Evolutionary conservation across 805 yeast species (phyloP).

Genomic region (Wickerhamiella vanderwaltii): DNA sequence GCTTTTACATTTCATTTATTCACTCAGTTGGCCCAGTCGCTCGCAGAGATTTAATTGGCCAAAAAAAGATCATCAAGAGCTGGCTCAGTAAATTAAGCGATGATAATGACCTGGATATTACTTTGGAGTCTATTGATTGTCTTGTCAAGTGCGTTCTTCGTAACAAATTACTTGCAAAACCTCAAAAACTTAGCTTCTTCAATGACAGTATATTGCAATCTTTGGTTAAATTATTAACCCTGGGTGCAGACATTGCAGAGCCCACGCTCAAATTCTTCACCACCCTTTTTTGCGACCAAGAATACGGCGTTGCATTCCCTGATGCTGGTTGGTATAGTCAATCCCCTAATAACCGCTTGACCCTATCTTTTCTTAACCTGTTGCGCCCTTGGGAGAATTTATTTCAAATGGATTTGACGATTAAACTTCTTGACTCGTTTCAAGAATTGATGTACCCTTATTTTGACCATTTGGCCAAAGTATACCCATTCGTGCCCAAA

Average conservation of each 20-base stretch:
- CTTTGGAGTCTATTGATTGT: conserved; percentile 31
- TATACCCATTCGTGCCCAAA: conserved; percentile 56
- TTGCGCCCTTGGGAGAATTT: conserved; percentile 77
- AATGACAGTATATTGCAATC: conserved; percentile 63
- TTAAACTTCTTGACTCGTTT: conserved; percentile 38
- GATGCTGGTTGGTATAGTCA: conserved; percentile 26
- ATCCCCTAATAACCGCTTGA: conserved; percentile 48
- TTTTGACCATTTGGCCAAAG: conserved; percentile 19
- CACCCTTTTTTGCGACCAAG: conserved; percentile 36
- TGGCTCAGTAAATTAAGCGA: conserved; percentile 54
- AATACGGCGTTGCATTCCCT: conserved; percentile 25
- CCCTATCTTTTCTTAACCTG: conserved; percentile 47
- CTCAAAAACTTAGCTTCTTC: conserved; percentile 61
- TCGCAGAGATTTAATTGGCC: conserved; percentile 51
- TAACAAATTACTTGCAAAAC: conserved; percentile 50
- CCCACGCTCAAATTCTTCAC: conserved; percentile 39
- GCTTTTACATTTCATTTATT: conserved; percentile 47
- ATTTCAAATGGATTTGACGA: conserved; percentile 43
- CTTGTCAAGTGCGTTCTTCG: conserved; percentile 40
- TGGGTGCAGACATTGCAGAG: conserved; percentile 22
- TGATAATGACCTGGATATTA: conserved; percentile 37
- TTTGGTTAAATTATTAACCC: conserved; percentile 41
- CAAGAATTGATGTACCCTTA: conserved; percentile 72
- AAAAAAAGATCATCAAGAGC: conserved; percentile 46
- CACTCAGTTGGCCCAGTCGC: conserved; percentile 38